Percentiles rank a stretch among this genome's conserved stretches.
Conservation (phyloP, 2,329 filamentous ascomycete species). For the Trichophyton benhamiae region DNA sequence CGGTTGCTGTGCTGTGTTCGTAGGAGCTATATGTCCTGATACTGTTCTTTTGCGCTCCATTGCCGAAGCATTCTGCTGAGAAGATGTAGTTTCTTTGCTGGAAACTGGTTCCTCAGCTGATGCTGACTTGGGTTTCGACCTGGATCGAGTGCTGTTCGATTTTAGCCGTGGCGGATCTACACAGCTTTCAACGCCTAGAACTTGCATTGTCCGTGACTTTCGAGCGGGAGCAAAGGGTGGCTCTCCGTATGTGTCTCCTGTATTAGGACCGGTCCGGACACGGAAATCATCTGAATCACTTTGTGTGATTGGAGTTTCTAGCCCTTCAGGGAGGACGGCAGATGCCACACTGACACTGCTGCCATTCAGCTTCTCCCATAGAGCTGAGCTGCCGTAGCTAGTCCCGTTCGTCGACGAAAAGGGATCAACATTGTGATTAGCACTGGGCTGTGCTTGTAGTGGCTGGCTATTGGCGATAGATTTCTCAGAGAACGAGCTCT, state of each 20-base stretch:
- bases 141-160: slow-evolving; percentile 36
- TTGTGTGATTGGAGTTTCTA: slow-evolving; percentile 51
- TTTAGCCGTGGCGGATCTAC: slow-evolving; percentile 53
- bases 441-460: slow-evolving; percentile 28
- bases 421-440: slow-evolving; percentile 30
- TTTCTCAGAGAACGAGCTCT: slow-evolving; percentile 24
- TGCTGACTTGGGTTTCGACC: slow-evolving; percentile 29
- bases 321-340: slow-evolving; percentile 36
- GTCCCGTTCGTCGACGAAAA: slow-evolving; percentile 26
- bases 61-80: slow-evolving; percentile 21
- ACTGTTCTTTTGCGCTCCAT: slow-evolving; percentile 75
- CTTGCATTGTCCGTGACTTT: slow-evolving; percentile 44
- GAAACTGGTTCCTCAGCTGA: slow-evolving; percentile 27
- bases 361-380: slow-evolving; percentile 39
- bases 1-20: slow-evolving; percentile 40
- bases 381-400: slow-evolving; percentile 30
- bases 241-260: slow-evolving; percentile 27
- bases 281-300: slow-evolving; percentile 33
- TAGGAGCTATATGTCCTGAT: slow-evolving; percentile 59
- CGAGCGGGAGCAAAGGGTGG: slow-evolving; percentile 34
- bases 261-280: slow-evolving; percentile 21
- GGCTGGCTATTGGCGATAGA: slow-evolving; percentile 20
- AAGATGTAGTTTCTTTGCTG: slow-evolving; percentile 23
- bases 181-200: slow-evolving; percentile 38
- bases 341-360: slow-evolving; percentile 32